Evolutionary conservation across 2,329 filamentous ascomycete species (phyloP), one percentile per base, ranked within the genome.

Genomic region (Colletotrichum lupini): DNA sequence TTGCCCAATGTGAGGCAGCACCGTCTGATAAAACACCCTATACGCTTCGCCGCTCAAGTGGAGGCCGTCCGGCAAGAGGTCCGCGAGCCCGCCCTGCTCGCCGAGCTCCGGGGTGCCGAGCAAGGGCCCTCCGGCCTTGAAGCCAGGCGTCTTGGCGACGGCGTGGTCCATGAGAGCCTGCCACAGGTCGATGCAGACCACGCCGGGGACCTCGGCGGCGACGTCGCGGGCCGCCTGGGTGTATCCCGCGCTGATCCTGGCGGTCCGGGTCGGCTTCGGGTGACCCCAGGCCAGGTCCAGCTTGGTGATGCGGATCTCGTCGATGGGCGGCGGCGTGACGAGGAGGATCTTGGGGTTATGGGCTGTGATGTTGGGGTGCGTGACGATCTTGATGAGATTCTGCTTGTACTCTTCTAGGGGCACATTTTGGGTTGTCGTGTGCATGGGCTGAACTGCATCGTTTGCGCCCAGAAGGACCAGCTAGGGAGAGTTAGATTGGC

Each of bases 381-480:
- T 90, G 78, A 97, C 84, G 77, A 98, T 94, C 30, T 85, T 86
- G 75, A 82, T 87, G 60, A 98, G 83, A 79, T 98, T 97, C 68
- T 88, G 83, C 80, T 90, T 91, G 85, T 95, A 98, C 73, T 91
- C 84, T 1, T 92, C 88, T n/a, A 98, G 82, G 1, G 94, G 90
- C 8, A 98, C 89, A 81, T 96, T 91, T 82, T 98, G 97, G 11
- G 86, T 85, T 63, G 90, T 91, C 4, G 86, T 86, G 5, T 88
- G 86, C 49, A 89, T 84, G 4, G 91, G 88, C 4, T 97, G 82
- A 67, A 92, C 92, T 4, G 96, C 92, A 82, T 98, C 97, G 80
- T 99, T 98, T 77, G 97, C 94, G 22, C 97, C 97, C 73, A 98
- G 92, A 76, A 97, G 92, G 72, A 98, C 83, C 52, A 93, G 46